These are phyloP conservation scores for Periconia macrospinosa DNA, from an alignment of 2,329 filamentous ascomycete genomes.

Conservation along the genomic window DNA sequence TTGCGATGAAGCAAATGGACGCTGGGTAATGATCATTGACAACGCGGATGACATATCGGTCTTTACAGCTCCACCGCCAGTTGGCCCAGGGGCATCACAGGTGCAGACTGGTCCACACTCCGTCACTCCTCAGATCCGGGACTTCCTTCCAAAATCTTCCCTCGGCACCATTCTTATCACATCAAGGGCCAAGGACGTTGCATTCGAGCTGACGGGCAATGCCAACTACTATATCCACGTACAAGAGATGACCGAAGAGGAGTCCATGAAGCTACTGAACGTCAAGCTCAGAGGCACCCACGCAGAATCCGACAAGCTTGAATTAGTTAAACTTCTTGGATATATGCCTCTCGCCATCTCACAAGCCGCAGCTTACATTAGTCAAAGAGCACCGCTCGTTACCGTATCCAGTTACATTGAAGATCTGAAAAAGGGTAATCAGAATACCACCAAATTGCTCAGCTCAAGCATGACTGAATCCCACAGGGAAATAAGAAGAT, in stretches of 20 bases:
- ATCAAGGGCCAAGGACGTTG: constrained; percentile 15
- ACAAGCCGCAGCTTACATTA: constrained; percentile 37
- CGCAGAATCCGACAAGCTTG: background rate
- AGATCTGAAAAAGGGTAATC: constrained; percentile 39
- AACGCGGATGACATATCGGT: constrained; percentile 28
- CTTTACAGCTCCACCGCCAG: background rate
- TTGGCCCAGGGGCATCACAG: background rate
- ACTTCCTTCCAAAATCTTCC: constrained; percentile 12
- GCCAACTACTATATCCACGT: constrained; percentile 9
- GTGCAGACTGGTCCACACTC: background rate
- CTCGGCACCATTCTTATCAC: constrained; percentile 18
- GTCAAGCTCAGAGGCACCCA: constrained; percentile 7
- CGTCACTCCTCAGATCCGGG: background rate
- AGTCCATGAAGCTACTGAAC: constrained; percentile 11
- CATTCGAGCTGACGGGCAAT: constrained; percentile 19
- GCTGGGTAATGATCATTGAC: constrained; percentile 38
- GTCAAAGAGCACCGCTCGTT: constrained; percentile 2
- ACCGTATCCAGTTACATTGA: constrained; percentile 40
- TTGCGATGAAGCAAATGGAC: constrained; percentile 17
- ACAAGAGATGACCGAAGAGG: constrained; percentile 15
- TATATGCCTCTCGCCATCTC: constrained; percentile 38
- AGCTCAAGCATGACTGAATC: constrained; percentile 12
- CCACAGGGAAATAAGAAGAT: constrained; percentile 31
- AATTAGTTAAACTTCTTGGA: constrained; percentile 21
- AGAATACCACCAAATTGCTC: constrained; percentile 17